Conservation (phyloP, 176 grass and related monocot species). For the Zoysia pacifica region DNA sequence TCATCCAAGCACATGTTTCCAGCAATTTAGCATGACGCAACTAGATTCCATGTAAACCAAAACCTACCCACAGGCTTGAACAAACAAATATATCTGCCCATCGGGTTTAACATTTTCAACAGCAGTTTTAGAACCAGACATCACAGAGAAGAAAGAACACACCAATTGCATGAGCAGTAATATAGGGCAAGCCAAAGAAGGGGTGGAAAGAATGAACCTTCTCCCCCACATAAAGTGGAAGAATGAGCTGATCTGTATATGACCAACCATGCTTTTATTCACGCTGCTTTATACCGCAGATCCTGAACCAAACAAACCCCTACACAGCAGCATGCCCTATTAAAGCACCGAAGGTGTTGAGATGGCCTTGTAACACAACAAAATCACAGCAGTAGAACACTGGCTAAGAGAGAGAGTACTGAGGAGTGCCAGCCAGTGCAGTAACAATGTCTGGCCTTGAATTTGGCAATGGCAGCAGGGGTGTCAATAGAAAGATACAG, state of each 20-base stretch:
- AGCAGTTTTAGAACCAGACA: not conserved
- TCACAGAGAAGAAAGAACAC: slow-evolving; percentile 37
- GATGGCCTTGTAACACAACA: not conserved
- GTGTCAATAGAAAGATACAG: slow-evolving; percentile 28
- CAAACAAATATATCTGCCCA: not conserved
- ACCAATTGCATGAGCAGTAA: slow-evolving; percentile 32
- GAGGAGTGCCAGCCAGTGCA: not conserved
- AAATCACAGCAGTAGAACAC: slow-evolving; percentile 7
- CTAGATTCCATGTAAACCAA: not conserved
- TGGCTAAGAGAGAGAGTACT: not conserved
- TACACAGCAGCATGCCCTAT: slow-evolving; percentile 37
- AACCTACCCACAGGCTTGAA: not conserved
- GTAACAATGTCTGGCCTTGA: slow-evolving; percentile 3
- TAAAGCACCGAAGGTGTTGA: slow-evolving; percentile 37
- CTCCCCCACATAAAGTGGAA: not conserved
- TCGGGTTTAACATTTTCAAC: not conserved
- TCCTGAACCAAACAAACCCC: slow-evolving; percentile 36
- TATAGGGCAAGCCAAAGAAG: slow-evolving; percentile 41
- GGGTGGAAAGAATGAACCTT: slow-evolving; percentile 27
- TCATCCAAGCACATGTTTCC: not conserved
- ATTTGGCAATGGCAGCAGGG: not conserved
- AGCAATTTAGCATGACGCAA: slow-evolving; percentile 12
- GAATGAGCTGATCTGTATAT: slow-evolving; percentile 34
- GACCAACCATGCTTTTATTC: slow-evolving; percentile 52
- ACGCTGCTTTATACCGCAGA: too few species aligned